A percentile compares a stretch with the other conserved stretches of the same genome.
These are phyloP conservation scores for Entomortierella beljakovae DNA, from an alignment of 192 early-diverging fungal species.

Conservation along the genomic window DNA sequence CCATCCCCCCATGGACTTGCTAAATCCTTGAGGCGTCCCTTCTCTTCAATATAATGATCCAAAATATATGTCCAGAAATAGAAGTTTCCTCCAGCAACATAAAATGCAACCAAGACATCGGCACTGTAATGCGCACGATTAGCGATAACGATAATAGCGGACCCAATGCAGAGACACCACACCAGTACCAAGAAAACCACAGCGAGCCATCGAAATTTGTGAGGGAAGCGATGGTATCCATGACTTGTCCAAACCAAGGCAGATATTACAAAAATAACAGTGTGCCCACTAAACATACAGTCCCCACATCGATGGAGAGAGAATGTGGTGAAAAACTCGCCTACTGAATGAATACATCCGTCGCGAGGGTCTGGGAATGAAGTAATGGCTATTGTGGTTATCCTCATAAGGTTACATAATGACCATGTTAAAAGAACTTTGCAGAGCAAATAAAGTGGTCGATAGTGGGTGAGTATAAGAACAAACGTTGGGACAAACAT, in stretches of 20 bases:
- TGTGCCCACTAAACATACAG: conserved; percentile 75
- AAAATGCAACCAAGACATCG: conserved; percentile 73
- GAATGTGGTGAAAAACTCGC: conserved; percentile 70
- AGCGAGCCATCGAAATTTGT: conserved; percentile 48
- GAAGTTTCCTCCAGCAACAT: conserved; percentile 67
- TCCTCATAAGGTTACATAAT: conserved; percentile 66
- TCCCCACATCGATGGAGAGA: conserved; percentile 72
- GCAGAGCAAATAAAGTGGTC: conserved; percentile 66
- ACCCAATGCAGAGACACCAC: conserved; percentile 64
- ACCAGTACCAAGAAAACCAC: conserved; percentile 54
- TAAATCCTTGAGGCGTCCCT: conserved; percentile 28
- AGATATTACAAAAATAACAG: conserved; percentile 70
- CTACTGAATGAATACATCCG: conserved; percentile 63
- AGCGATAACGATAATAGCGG: conserved; percentile 68
- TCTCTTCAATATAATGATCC: conserved; percentile 37
- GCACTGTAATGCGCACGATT: conserved; percentile 75
- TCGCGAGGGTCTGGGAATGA: conserved; percentile 72
- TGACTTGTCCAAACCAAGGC: conserved; percentile 71
- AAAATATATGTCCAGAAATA: conserved; percentile 55
- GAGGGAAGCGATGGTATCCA: conserved; percentile 52
- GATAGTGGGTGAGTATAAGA: conserved; percentile 62
- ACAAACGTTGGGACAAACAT: conserved; percentile 66
- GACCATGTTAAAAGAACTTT: conserved; percentile 65
- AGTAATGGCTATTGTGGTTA: conserved; percentile 74
- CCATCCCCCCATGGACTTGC: conserved; percentile 46